A percentile compares a stretch with the other conserved stretches of the same genome.
Conservation (phyloP, 805 yeast species). For the Spathaspora girioi region DNA sequence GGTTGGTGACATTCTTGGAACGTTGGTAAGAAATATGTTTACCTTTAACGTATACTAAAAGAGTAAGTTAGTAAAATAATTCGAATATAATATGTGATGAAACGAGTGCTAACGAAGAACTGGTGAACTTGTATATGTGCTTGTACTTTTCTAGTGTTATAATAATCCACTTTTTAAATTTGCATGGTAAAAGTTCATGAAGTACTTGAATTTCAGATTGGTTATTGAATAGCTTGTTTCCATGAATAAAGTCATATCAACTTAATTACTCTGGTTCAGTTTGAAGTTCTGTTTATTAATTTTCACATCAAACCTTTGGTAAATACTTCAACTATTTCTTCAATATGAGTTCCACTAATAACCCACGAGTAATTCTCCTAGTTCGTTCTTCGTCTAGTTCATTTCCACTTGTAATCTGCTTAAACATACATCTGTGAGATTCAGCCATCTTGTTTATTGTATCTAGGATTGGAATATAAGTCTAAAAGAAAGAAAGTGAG, state of each 20-base stretch:
- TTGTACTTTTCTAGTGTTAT: no score
- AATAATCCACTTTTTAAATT: no score
- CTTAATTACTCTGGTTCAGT: no score
- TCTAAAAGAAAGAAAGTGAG: neutral
- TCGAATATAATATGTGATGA: neutral
- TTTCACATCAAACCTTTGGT: no score
- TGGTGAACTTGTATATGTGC: no score
- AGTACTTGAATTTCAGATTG: no score
- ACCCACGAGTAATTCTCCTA: neutral
- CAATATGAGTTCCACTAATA: neutral
- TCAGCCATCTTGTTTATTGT: conserved; percentile 69
- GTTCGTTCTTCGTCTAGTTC: neutral
- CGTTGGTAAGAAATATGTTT: conserved; percentile 99
- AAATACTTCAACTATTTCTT: neutral
- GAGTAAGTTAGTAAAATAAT: conserved; percentile 29
- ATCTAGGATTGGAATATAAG: conserved; percentile 2
- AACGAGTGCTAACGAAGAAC: no score
- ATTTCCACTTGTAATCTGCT: neutral
- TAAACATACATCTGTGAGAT: conserved; percentile 92
- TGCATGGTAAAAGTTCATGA: no score
- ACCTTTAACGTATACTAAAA: conserved; percentile 97
- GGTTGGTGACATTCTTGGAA: conserved; percentile 97
- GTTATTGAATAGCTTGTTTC: neutral
- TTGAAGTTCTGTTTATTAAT: neutral
- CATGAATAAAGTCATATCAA: neutral